Base-by-base conservation (phyloP, 495 filamentous ascomycete species). In the Rhypophila decipiens region DNA sequence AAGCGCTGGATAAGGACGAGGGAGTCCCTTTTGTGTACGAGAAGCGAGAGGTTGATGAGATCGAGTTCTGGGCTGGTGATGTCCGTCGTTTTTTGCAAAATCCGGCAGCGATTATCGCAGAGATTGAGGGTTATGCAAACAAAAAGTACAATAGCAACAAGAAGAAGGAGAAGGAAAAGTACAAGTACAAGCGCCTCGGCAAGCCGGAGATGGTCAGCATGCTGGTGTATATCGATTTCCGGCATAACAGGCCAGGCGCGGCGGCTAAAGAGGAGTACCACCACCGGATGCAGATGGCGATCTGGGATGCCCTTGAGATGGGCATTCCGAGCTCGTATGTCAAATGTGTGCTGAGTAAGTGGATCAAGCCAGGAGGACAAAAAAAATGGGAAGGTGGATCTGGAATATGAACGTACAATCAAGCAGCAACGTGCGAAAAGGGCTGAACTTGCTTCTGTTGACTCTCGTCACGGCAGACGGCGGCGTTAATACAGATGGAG, bases 211-310 rank as follows among this genome's bases (percentile, higher is more conserved):
- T 33, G 1, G 39, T 63, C 8, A 24, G 50, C 20, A 59, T 58
- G 43, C 53, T 73, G 24, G 62, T 59, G 18, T 73, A 73, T 40
- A 53, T 73, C 41, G 65, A 72, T 44, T 50, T 47, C n/a, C n/a
- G n/a, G n/a, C n/a, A n/a, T 27, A n/a, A 59, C 34, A 40, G 55
- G 4, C 33, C 44, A 9, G 2, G 3, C 9, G 60, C 58, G 0
- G 29, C 21, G 10, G 55, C 52, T 1, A 50, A 49, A 4, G 31
- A 29, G 0, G 68, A 72, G 49, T 70, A 72, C 24, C 52, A 70
- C 15, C 44, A 49, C 10, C 58, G 71, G 10, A 70, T 74, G 62
- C 68, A 67, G 33, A 24, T 33, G 22, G 68, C 65, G 1, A 60
- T 69, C 5, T 11, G 55, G 1, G 67, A 74, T n/a, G 67, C 68